A percentile compares a stretch with the other conserved stretches of the same genome.
Evolutionary conservation across 2,329 filamentous ascomycete species (phyloP).

Genomic region (Dichotomopilus funicola): DNA sequence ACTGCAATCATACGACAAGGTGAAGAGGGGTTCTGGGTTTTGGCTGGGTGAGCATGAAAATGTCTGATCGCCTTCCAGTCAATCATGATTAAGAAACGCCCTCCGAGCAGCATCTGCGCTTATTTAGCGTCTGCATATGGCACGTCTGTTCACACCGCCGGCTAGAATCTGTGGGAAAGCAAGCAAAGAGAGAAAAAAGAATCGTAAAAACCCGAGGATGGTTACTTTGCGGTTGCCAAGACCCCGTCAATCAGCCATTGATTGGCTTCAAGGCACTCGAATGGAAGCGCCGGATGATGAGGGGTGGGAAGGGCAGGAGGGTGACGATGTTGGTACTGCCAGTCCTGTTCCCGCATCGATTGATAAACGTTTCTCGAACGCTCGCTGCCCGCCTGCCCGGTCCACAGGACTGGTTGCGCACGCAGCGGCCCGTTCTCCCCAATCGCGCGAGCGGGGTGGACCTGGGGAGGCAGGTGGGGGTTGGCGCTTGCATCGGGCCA

Average conservation of each 20-base stretch:
- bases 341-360: neutral
- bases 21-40: neutral
- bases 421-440: slow-evolving; percentile 3
- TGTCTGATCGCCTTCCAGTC: neutral
- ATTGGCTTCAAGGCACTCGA: slow-evolving; percentile 6
- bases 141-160: slow-evolving; percentile 1
- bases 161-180: neutral
- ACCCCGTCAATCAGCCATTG: neutral
- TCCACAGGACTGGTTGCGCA: neutral
- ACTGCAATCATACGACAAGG: neutral
- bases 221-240: neutral
- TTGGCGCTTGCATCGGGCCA: slow-evolving; percentile 7
- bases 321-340: neutral
- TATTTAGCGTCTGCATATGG: slow-evolving; percentile 4
- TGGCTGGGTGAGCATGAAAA: neutral
- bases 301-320: neutral
- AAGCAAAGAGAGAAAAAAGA: neutral
- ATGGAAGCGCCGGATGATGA: slow-evolving; percentile 11
- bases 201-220: neutral
- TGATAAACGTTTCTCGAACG: slow-evolving; percentile 7
- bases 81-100: neutral
- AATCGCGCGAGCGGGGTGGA: neutral
- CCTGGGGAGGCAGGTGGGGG: neutral
- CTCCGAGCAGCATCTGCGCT: neutral
- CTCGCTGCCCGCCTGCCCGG: neutral